Base-by-base conservation (phyloP, 148 eudicot genomes). In the Dysphania ambrosioides region DNA sequence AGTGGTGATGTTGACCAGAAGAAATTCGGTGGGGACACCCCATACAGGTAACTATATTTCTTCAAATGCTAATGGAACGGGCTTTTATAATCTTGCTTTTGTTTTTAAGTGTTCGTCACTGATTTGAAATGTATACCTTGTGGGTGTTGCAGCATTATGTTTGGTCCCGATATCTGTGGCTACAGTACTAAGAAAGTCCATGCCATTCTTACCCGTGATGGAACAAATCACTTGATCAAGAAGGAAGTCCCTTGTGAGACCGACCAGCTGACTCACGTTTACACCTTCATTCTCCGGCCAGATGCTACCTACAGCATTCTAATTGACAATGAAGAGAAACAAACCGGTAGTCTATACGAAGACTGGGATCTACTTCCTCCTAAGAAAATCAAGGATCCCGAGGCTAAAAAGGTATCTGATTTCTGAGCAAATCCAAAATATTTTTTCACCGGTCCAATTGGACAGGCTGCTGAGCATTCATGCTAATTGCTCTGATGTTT, bases 201-300 rank as follows among this genome's bases (percentile, higher is more conserved):
- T 74, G 92, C 97, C 38, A 93, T 91, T 82, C 91, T 93, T 40
- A 86, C 83, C 11, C 87, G 89, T 83, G 89, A 91, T 63, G 97
- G 59, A 10, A 87, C 84, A 55, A 93, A 93, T 71, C 87, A 89
- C 86, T 83, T 89, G 88, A 93, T 91, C 81, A 91, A 91, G 85
- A 93, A 91, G 90, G 97, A 94, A 9, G 97, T 94, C 65, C 96
- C 98, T 58, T 91, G 98, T 81, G 98, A 94, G 84, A 94, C 98
- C 49, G 98, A 91, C 84, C 97, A 91, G 81, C 63, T 94, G 62
- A 83, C 91, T 79, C 98, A 94, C 64, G 96, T 94, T 26, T 91
- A 93, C 79, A 93, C 98, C 64, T 91, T 93, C 83, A 83, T 91
- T 81, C 92, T 91, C 47, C 98, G 93, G 77, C 96, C 98, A 15